Conservation (phyloP, 2,329 filamentous ascomycete genomes). For the Scolecobasidium constrictum region DNA sequence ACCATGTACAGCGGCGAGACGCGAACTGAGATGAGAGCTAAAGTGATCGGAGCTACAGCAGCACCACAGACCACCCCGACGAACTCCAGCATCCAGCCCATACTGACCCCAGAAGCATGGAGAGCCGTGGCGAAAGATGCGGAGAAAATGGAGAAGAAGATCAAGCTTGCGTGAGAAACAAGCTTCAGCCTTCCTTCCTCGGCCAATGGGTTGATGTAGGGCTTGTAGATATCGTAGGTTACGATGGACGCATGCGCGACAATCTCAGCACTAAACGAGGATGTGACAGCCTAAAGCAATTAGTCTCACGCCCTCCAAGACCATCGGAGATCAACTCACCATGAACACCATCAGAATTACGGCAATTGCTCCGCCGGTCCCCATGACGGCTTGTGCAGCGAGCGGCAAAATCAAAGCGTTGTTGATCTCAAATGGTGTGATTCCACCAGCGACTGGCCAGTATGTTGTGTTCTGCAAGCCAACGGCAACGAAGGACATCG, state of each 20-base stretch:
- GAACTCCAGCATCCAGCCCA: slow-evolving; percentile 9
- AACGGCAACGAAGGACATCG: slow-evolving; percentile 5
- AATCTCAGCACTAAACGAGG: slow-evolving; percentile 5
- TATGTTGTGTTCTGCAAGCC: neutral
- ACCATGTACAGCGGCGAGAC: slow-evolving; percentile 3
- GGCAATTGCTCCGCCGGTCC: neutral
- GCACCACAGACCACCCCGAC: slow-evolving; percentile 5
- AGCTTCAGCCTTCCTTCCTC: slow-evolving; percentile 2
- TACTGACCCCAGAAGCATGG: slow-evolving; percentile 7
- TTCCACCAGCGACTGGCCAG: slow-evolving; percentile 3
- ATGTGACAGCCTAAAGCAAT: slow-evolving; percentile 3
- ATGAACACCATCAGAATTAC: slow-evolving; percentile 7
- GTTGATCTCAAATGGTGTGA: slow-evolving; percentile 2
- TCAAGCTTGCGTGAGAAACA: slow-evolving; percentile 1
- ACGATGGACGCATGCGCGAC: slow-evolving; percentile 7
- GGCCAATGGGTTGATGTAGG: slow-evolving; percentile 5
- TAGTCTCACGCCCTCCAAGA: neutral
- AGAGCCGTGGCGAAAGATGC: slow-evolving; percentile 3
- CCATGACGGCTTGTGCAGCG: slow-evolving; percentile 6
- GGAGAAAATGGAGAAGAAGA: slow-evolving; percentile 5
- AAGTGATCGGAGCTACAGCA: slow-evolving; percentile 2
- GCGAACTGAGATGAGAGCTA: neutral
- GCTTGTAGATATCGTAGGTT: slow-evolving; percentile 6
- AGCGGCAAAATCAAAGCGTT: slow-evolving; percentile 6
- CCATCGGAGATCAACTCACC: neutral